Conservation (phyloP, 805 yeast genomes). For the Wickerhamiella musiphila region DNA sequence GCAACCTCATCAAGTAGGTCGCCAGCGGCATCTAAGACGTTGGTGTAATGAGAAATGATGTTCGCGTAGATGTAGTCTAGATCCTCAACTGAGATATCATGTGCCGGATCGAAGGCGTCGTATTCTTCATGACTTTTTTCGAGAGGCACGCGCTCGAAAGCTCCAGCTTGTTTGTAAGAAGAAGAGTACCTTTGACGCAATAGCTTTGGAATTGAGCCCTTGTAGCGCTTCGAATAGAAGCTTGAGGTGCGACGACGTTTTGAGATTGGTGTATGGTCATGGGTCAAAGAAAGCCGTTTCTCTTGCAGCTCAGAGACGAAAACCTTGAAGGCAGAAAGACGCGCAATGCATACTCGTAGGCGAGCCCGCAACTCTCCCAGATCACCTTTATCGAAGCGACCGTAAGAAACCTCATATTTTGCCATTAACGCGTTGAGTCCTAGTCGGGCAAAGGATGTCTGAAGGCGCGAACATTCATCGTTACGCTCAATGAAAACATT, state of each 20-base stretch:
- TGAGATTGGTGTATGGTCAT: not conserved
- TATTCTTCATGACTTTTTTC: not conserved
- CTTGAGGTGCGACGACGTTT: not conserved
- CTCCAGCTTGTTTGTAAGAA: conserved; percentile 9
- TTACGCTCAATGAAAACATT: conserved; percentile 5
- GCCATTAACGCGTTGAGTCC: conserved; percentile 11
- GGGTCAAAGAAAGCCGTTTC: not conserved
- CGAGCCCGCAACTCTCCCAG: conserved; percentile 14
- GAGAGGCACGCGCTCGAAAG: conserved; percentile 4
- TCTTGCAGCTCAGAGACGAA: conserved; percentile 10
- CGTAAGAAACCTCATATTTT: conserved; percentile 13
- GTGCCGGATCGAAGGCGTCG: not conserved
- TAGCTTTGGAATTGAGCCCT: too few species aligned
- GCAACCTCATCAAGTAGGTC: conserved; percentile 7
- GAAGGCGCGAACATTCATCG: conserved; percentile 6
- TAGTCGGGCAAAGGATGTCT: conserved; percentile 8
- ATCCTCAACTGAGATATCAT: conserved; percentile 3
- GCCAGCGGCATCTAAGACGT: conserved; percentile 7
- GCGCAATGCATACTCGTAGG: conserved; percentile 11
- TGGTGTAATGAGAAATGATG: conserved; percentile 6
- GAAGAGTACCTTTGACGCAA: not conserved
- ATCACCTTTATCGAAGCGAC: conserved; percentile 16
- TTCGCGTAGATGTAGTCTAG: conserved; percentile 6
- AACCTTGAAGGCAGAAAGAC: conserved; percentile 13
- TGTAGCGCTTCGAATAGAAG: not conserved